Evolutionary conservation across 305 asterid species (phyloP).

Genomic region (Fraxinus angustifolia): DNA sequence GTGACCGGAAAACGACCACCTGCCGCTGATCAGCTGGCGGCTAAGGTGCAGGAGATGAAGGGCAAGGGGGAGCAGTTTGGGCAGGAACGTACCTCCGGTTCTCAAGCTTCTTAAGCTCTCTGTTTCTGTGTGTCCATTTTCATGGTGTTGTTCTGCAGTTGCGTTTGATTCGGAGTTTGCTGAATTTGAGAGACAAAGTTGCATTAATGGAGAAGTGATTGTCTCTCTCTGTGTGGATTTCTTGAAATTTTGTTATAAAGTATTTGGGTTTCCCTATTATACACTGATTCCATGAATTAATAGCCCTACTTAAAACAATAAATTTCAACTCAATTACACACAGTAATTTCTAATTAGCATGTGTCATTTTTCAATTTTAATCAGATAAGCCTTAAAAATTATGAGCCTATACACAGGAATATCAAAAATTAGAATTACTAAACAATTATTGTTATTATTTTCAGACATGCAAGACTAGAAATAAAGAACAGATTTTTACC

Average conservation of each 20-base stretch:
- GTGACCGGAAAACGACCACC: slow-evolving; percentile 55
- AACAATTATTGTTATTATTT: background rate
- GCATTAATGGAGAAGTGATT: background rate
- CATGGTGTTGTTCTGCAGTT: background rate
- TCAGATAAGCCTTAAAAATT: background rate
- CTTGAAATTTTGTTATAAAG: background rate
- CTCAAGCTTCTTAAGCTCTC: background rate
- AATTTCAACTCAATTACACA: background rate
- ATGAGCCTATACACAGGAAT: background rate
- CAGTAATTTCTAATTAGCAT: background rate
- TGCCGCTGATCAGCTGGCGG: slow-evolving; percentile 43
- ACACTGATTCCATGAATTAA: background rate
- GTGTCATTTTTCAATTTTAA: background rate
- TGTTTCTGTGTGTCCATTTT: background rate
- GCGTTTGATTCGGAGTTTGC: background rate
- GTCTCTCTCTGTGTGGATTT: background rate
- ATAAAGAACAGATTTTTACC: background rate
- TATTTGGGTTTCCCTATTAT: background rate
- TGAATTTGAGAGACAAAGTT: background rate
- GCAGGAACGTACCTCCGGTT: slow-evolving; percentile 5
- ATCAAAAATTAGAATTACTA: background rate
- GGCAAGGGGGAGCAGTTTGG: slow-evolving; percentile 27
- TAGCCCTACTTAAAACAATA: background rate
- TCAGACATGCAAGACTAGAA: background rate
- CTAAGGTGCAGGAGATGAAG: slow-evolving; percentile 49